Base-by-base conservation (phyloP, 352 stramenopile genomes). In the Poterioochromonas sp. region DNA sequence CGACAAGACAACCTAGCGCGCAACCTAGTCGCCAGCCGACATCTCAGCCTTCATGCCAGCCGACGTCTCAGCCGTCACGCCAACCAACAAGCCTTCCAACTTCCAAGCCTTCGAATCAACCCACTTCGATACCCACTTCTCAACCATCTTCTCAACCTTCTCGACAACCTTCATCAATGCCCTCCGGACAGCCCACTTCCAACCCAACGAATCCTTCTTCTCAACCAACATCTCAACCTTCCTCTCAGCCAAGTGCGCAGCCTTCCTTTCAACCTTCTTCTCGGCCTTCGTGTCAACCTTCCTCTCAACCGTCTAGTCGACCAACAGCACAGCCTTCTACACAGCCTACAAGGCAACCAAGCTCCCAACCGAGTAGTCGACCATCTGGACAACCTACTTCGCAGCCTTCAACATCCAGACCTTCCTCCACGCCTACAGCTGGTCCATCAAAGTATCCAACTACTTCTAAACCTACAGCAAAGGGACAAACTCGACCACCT, bases 211-310 rank as follows among this genome's bases (percentile, higher is more conserved):
- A 40, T 5, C 62, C 62, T 44, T 71, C 62, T 44, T 12, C 39
- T 29, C 62, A 71, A 29, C 62, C 69, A 58, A 44, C 69, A 39
- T n/a, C 20, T 40, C 69, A 76, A 29, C 69, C 69, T 15, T 18
- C 62, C 11, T 44, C 34, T 34, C 69, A 76, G n/a, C 69, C 69
- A 76, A 76, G 8, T 8, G 5, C 37, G 49, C 69, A 44, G 69
- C 69, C 69, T 26, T 37, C 8, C 37, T 18, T 3, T 18, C 69
- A 76, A 63, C 69, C 69, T 8, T 32, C 3, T 22, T 64, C 11
- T 43, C 35, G 11, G 11, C 69, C 69, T 44, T 65, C 69, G 18
- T 39, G n/a, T 15, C 18, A 34, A 60, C 69, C 69, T 63, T 41
- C 20, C 11, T 5, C 3, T 39, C 40, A 76, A 29, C 69, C 69